Conservation (phyloP, 75 land plant species). For the Cupressus sempervirens region DNA sequence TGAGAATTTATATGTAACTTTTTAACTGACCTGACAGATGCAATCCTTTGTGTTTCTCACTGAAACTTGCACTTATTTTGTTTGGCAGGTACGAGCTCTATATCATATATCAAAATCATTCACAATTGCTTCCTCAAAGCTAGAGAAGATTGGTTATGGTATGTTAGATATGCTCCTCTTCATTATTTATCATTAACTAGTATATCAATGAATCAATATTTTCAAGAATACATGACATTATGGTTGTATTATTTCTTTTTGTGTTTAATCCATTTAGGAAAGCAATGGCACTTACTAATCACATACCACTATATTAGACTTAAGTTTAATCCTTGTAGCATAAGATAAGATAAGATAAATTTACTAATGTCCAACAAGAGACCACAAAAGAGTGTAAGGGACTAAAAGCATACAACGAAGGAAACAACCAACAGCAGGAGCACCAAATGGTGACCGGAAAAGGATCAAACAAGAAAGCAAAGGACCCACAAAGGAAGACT, state of each 20-base stretch:
- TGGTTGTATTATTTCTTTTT: not conserved
- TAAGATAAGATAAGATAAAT: too few relatives aligned
- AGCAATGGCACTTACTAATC: not conserved
- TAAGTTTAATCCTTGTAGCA: not conserved
- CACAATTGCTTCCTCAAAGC: constrained; percentile 67
- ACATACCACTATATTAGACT: not conserved
- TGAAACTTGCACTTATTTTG: not conserved
- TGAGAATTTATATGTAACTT: not conserved
- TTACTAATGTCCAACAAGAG: too few relatives aligned
- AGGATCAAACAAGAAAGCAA: too few relatives aligned
- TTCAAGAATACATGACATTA: not conserved
- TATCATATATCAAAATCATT: constrained; percentile 92
- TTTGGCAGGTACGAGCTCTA: constrained; percentile 72
- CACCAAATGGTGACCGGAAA: too few relatives aligned
- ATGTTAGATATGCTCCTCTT: constrained; percentile 5
- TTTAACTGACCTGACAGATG: not conserved
- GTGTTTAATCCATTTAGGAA: not conserved
- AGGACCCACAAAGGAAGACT: too few relatives aligned
- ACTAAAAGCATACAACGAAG: too few relatives aligned
- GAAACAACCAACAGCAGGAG: too few relatives aligned
- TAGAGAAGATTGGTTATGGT: constrained; percentile 98
- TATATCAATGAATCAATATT: not conserved
- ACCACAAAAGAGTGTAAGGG: too few relatives aligned
- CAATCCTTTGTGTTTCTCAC: not conserved
- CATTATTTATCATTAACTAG: not conserved